Evolutionary conservation across 257 asterid species (phyloP), one percentile per base, ranked within the genome.

Genomic region (Fraxinus quadrangulata): DNA sequence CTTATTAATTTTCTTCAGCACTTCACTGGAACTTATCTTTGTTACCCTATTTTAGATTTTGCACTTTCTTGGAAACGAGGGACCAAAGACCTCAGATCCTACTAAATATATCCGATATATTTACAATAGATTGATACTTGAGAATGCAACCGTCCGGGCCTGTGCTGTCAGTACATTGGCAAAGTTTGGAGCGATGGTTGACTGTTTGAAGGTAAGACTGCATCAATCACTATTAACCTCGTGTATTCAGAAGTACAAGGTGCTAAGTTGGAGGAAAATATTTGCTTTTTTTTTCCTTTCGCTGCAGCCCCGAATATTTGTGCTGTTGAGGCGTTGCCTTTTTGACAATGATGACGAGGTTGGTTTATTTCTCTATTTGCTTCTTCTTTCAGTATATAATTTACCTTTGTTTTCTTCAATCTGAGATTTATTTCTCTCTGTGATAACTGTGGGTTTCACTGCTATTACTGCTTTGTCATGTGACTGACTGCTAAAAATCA

Each of bases 151-250:
- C 67, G 97, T 94, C 28, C 92, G 97, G 36, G 98, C 98, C 74
- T 89, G 97, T 49, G 98, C 98, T 19, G 98, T 94, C 76, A 94
- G 98, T 82, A 94, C 98, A 70, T 85, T 94, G 86, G 96, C 98
- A 61, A 94, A 94, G 75, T 92, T 92, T 83, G 97, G 98, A 74
- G 97, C 97, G 63, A 73, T 89, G 85, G 90, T 94, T 85, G 98
- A 94, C 81, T 83, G 93, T 16, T 77, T 94, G 86, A 94, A 94
- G 89, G 97, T 92, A 87, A 81, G 82, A 26, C 76, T 76, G 69
- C 34, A 72, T 65, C 36, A 21, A 59, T 80, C 72, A 79, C 8
- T 47, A 72, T 17, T 34, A 42, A 39, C 59, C 31, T 69, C 21
- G 7, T 81, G 19, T 56, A n/a, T 65, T 14, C 70, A 36, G 75